Evolutionary conservation across 2,329 filamentous ascomycete species (phyloP).

Genomic region (Aspergillus sclerotialis): DNA sequence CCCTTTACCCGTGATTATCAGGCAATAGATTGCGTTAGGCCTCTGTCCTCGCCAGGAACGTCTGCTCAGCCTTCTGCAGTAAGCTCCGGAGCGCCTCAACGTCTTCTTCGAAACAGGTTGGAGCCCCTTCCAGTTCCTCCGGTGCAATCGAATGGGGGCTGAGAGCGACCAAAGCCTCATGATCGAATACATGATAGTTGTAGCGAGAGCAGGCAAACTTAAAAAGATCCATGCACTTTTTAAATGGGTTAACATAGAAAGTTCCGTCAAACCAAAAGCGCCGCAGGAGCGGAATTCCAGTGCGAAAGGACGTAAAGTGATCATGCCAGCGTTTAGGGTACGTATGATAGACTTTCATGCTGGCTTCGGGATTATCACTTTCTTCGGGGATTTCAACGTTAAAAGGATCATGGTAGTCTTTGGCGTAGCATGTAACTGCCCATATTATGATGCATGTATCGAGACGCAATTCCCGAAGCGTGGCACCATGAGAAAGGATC

Average conservation of each 20-base stretch:
- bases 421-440: no score
- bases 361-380: background rate
- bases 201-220: conserved; percentile 7
- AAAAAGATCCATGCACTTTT: conserved; percentile 10
- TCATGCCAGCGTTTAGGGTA: conserved; percentile 15
- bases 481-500: conserved; percentile 34
- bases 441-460: conserved; percentile 37
- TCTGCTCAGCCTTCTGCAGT: no score
- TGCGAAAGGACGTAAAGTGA: conserved; percentile 14
- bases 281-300: conserved; percentile 10
- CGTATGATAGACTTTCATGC: background rate
- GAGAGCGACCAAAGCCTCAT: conserved; percentile 3
- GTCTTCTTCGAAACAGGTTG: background rate
- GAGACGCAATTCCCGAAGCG: conserved; percentile 37
- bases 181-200: conserved; percentile 14
- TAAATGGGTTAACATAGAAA: conserved; percentile 11
- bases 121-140: background rate
- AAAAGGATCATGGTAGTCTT: background rate
- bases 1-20: no score
- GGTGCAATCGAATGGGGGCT: background rate
- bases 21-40: no score
- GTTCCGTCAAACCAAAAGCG: conserved; percentile 12
- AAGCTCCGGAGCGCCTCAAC: no score
- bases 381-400: conserved; percentile 3
- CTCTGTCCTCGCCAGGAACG: no score